These are phyloP conservation scores for Candolleomyces efflorescens DNA, from an alignment of 768 basidiomycete genomes.

Conservation along the genomic window DNA sequence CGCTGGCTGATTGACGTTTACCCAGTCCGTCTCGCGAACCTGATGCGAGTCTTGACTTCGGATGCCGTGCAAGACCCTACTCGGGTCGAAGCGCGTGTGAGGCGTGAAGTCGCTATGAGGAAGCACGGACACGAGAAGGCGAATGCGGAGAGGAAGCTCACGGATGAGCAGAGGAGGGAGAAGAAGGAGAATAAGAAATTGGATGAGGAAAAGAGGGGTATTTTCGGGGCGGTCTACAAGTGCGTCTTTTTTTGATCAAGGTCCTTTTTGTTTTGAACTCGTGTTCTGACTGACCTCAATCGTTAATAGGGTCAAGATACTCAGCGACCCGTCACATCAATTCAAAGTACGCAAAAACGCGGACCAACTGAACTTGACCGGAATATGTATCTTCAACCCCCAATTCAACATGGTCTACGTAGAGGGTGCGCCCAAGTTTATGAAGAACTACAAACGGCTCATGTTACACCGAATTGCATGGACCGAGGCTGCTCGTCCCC, in stretches of 20 bases:
- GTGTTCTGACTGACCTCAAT: too few species aligned
- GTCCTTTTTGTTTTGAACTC: not conserved
- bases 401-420: conserved; percentile 89
- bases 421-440: conserved; percentile 83
- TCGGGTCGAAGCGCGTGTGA: conserved; percentile 91
- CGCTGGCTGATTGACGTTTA: conserved; percentile 4
- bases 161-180: conserved; percentile 83
- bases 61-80: conserved; percentile 98
- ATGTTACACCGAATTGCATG: conserved; percentile 88
- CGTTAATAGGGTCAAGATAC: conserved; percentile 69
- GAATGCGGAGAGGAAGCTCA: conserved; percentile 90
- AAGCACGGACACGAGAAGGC: conserved; percentile 89
- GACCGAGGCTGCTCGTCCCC: conserved; percentile 86
- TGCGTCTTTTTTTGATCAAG: conserved; percentile 37
- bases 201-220: conserved; percentile 85
- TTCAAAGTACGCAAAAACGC: conserved; percentile 98
- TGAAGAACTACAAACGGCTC: conserved; percentile 83
- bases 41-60: conserved; percentile 97
- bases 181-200: conserved; percentile 83
- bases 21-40: conserved; percentile 85
- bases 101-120: conserved; percentile 88
- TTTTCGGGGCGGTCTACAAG: conserved; percentile 88
- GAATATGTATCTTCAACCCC: conserved; percentile 88
- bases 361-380: conserved; percentile 83
- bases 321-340: conserved; percentile 89